Percentiles rank a stretch among this genome's conserved stretches.
Conservation (phyloP, 768 basidiomycete genomes). For the Lactarius pseudohatsudake region DNA sequence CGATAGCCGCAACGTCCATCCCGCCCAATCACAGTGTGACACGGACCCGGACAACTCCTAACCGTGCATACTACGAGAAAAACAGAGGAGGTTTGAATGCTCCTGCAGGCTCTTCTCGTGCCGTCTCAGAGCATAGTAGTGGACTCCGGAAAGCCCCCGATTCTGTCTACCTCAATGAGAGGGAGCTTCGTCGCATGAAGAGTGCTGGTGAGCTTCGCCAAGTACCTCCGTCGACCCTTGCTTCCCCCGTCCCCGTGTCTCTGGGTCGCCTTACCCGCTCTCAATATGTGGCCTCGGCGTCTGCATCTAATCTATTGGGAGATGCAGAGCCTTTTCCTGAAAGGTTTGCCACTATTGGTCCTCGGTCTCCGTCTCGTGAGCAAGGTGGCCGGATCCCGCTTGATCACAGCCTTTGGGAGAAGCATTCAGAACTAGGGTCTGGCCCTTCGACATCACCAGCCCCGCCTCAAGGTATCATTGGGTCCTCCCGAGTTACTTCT, state of each 20-base stretch:
- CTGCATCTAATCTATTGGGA: slow-evolving; percentile 64
- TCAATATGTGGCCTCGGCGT: slow-evolving; percentile 60
- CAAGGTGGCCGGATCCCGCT: slow-evolving; percentile 42
- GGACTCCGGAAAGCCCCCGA: slow-evolving; percentile 38
- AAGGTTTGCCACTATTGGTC: slow-evolving; percentile 70
- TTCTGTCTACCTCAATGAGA: slow-evolving; percentile 38
- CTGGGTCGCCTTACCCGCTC: slow-evolving; percentile 45
- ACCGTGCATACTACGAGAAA: slow-evolving; percentile 40
- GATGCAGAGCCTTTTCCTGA: slow-evolving; percentile 45
- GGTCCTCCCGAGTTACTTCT: not conserved
- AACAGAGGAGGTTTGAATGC: slow-evolving; percentile 26
- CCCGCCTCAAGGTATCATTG: not conserved
- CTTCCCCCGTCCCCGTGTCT: slow-evolving; percentile 35
- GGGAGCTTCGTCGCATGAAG: slow-evolving; percentile 55
- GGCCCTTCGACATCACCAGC: not conserved
- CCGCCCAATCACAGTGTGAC: slow-evolving; percentile 38
- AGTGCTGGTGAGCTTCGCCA: slow-evolving; percentile 79
- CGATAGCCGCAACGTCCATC: slow-evolving; percentile 31
- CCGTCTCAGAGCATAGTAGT: slow-evolving; percentile 13
- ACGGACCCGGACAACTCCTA: slow-evolving; percentile 75
- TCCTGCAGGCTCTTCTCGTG: slow-evolving; percentile 13
- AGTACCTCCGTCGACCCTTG: slow-evolving; percentile 36
- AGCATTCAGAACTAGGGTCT: slow-evolving; percentile 1
- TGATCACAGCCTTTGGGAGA: slow-evolving; percentile 50
- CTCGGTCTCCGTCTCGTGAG: slow-evolving; percentile 41